Evolutionary conservation across 1,284 basidiomycete species (phyloP).

Genomic region (Gomphus sp.): DNA sequence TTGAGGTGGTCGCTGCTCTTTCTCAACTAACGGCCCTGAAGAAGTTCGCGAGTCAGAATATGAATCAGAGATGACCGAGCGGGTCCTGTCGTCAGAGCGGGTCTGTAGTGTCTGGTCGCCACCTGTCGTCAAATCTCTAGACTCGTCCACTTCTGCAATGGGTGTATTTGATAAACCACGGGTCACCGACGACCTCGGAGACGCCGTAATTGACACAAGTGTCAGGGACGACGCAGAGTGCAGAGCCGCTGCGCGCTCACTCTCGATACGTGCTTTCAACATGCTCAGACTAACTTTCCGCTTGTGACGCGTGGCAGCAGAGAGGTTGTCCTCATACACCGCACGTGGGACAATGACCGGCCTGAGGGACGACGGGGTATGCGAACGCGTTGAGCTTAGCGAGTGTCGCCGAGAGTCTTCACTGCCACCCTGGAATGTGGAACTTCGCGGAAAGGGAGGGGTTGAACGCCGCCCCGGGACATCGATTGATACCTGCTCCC

Average conservation of each 20-base stretch:
- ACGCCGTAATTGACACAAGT: conserved; percentile 12
- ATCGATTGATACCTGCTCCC: conserved; percentile 22
- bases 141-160: not conserved
- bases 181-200: conserved; percentile 32
- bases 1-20: not conserved
- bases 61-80: conserved; percentile 3
- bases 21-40: not conserved
- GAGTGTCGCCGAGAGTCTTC: conserved; percentile 26
- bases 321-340: conserved; percentile 56
- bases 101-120: conserved; percentile 23
- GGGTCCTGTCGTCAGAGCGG: conserved; percentile 13
- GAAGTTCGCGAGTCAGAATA: conserved; percentile 8
- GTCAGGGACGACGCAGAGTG: conserved; percentile 3
- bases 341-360: conserved; percentile 36
- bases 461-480: conserved; percentile 23
- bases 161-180: conserved; percentile 34
- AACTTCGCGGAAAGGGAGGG: not conserved
- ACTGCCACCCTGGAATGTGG: not conserved
- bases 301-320: conserved; percentile 73
- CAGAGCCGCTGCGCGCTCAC: conserved; percentile 45
- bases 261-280: conserved; percentile 83
- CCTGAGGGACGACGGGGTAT: conserved; percentile 17
- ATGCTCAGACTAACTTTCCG: conserved; percentile 79
- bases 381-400: conserved; percentile 11
- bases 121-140: conserved; percentile 1